Conservation (phyloP, 139 green algal species). For the Chlorella vulgaris region DNA sequence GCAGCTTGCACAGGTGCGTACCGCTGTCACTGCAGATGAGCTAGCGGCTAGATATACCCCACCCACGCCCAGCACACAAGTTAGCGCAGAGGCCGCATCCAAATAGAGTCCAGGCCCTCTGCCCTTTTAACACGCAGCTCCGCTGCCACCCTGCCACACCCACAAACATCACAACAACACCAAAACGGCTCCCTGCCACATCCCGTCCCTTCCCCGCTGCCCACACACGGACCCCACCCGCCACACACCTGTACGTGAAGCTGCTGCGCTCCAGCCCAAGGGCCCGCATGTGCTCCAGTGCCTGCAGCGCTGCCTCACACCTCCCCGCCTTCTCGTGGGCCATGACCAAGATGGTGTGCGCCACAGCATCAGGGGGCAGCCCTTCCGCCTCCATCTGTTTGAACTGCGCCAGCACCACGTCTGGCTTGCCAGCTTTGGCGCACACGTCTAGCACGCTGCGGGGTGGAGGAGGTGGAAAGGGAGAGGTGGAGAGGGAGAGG, state of each 20-base stretch:
- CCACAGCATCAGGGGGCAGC: not conserved
- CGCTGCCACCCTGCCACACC: no score
- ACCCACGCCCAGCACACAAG: no score
- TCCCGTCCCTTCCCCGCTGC: not conserved
- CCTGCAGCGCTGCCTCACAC: conserved; percentile 8
- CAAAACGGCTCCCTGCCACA: not conserved
- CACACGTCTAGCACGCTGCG: conserved; percentile 23
- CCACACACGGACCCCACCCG: not conserved
- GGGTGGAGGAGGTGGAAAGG: not conserved
- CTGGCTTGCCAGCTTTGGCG: not conserved
- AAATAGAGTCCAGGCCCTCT: no score
- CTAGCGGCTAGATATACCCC: no score
- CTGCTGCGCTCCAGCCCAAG: conserved; percentile 17
- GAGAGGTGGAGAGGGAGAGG: not conserved
- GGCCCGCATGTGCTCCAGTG: not conserved
- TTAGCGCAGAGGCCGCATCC: no score
- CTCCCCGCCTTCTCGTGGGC: conserved; percentile 31
- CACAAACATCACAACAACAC: no score
- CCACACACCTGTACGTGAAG: conserved; percentile 26
- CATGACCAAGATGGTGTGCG: conserved; percentile 36
- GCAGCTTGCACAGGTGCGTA: no score
- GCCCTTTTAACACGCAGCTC: no score
- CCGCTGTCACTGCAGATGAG: no score
- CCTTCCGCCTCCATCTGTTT: conserved; percentile 12
- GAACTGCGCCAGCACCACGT: conserved; percentile 2